Percentiles rank a stretch among this genome's conserved stretches.
Conservation (phyloP, 2,329 filamentous ascomycete genomes). For the Aspergillus ochraceus region DNA sequence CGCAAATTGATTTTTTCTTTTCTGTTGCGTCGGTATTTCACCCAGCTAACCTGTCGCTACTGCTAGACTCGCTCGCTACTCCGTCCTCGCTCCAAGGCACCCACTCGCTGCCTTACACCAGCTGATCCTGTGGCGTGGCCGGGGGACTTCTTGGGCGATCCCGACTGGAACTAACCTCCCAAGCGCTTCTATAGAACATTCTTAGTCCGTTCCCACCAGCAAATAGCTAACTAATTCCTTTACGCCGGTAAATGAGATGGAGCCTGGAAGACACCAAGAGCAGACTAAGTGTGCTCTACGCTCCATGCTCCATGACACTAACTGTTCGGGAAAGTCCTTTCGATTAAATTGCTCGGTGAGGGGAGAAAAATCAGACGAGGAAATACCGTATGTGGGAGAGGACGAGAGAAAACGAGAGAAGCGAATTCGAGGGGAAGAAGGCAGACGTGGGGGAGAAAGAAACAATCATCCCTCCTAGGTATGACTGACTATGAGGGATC, state of each 20-base stretch:
- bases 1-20: neutral
- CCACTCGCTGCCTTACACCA: neutral
- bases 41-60: neutral
- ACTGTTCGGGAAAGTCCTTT: neutral
- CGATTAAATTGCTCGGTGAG: neutral
- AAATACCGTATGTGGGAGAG: neutral
- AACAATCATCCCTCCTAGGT: too few relatives aligned
- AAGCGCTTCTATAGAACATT: slow-evolving; percentile 21
- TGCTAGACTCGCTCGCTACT: too few relatives aligned
- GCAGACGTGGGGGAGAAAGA: neutral
- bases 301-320: neutral
- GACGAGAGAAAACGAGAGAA: neutral
- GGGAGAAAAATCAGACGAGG: neutral
- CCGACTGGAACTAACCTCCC: slow-evolving; percentile 10
- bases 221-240: slow-evolving; percentile 2
- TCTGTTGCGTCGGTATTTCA: neutral
- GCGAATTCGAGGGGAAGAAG: neutral
- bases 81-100: neutral
- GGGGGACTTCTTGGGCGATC: slow-evolving; percentile 15
- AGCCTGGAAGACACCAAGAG: slow-evolving; percentile 8
- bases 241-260: slow-evolving; percentile 1
- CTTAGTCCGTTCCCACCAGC: slow-evolving; percentile 18
- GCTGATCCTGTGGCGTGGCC: slow-evolving; percentile 13
- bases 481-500: neutral
- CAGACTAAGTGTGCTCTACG: neutral